Base-by-base conservation (phyloP, 2,329 filamentous ascomycete species). In the Tricladium varicosporioides region DNA sequence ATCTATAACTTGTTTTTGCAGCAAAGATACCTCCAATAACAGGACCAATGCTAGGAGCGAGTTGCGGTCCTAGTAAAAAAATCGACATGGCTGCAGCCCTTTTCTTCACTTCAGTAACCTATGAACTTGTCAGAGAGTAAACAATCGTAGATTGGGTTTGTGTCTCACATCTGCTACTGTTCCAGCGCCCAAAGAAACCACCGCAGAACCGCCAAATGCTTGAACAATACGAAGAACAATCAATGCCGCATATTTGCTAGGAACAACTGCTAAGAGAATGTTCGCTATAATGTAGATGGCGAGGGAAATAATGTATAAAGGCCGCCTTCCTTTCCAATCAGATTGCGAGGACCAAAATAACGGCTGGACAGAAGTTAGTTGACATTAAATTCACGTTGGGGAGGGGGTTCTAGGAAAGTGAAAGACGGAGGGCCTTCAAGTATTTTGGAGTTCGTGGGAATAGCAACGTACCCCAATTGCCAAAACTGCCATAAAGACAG, bases 11-110 rank as follows among this genome's bases (percentile, higher is more conserved):
- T 19, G 50, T 52, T 22, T 45, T 31, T n/a, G 40, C 50, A 4
- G 50, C 50, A 27, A 52, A 52, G 14, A 52, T 40, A 46, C 50
- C 50, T 44, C 50, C 50, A 16, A 52, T 19, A n/a, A 52, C 40
- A 31, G 50, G 50, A 10, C 50, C 50, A 16, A 52, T 45, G 14
- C 44, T 18, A 10, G 50, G 50, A 45, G 40, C 50, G 18, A 40
- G 45, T 27, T 52, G 50, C 18, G 50, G 50, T 9, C 50, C 50
- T 9, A 52, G 50, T 27, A 52, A 52, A n/a, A 52, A 52, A 11
- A 52, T 46, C 33, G 50, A 52, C 50, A 52, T 52, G n/a, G 50
- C 50, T 11, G 50, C 50, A 5, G 50, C 50, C 45, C 50, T 52
- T 15, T 45, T 14, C 50, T 52, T 52, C 10, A 52, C 42, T 45